Base-by-base conservation (phyloP, 805 yeast genomes). In the Saccharomycopsis sp. region DNA sequence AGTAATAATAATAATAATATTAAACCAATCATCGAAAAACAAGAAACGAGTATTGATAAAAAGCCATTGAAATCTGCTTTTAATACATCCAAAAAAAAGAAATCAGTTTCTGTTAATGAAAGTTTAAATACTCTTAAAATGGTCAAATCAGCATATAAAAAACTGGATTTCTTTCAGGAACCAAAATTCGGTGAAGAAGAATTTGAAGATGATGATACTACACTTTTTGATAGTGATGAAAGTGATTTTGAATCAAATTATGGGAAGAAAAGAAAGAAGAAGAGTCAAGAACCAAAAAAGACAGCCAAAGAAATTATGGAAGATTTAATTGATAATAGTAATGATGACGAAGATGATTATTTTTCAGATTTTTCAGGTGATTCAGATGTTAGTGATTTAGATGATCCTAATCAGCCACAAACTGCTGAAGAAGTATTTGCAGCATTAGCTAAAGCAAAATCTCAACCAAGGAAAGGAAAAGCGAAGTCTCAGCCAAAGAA, bases 391-490 rank as follows among this genome's bases (percentile, higher is more conserved):
- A 42, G 41, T 28, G 48, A 45, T 19, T 29, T 45, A n/a, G 46
- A 45, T 23, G 48, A 43, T 5, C 34, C 37, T 5, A 51, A 53
- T 21, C 57, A 52, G 35, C 58, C 58, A 9, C 58, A 59, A 48
- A 58, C 62, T 9, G 65, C 57, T 1, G 69, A 58, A 34, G 70
- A 66, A 35, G 70, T 70, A 1, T 64, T 64, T 66, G 67, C 61
- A 2, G 63, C 69, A 3, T 51, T 69, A 39, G 66, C 57, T 53
- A 63, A 62, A 26, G 46, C 61, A 40, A 70, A 64, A 49, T 62
- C 55, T 23, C n/a, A n/a, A n/a, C 26, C 10, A 10, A 10, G 26
- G 26, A 23, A 23, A 6, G 26, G 26, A 8, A 23, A 23, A 10
- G 10, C 10, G 10, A 10, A 10, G 26, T 23, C 18, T 30, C 19